phyloP scores from a whole-genome alignment of 495 filamentous ascomycete genomes.

The Aspergillus nanangensis region DNA sequence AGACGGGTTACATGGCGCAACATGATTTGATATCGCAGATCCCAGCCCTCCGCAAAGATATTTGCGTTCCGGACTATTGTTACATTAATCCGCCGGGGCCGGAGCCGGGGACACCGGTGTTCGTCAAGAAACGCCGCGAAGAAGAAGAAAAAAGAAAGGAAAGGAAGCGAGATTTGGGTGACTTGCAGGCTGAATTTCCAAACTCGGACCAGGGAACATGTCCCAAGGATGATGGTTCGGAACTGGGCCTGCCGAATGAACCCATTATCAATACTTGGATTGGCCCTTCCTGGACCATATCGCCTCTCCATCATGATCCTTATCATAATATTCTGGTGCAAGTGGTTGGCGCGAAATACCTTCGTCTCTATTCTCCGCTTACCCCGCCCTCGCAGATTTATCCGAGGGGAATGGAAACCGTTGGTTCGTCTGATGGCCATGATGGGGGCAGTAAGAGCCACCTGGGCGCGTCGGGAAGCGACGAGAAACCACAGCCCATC shows the following conservation, averaged over 20 bases:
- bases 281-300: slow-evolving; percentile 82
- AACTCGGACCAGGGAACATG: slow-evolving; percentile 32
- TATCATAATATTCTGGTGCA: slow-evolving; percentile 92
- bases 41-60: slow-evolving; percentile 69
- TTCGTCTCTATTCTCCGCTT: slow-evolving; percentile 75
- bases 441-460: slow-evolving; percentile 12
- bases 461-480: slow-evolving; percentile 4
- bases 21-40: slow-evolving; percentile 84
- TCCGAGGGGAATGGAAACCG: slow-evolving; percentile 62
- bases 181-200: too few relatives aligned
- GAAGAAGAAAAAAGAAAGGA: slow-evolving; percentile 14
- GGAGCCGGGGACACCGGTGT: slow-evolving; percentile 44
- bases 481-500: slow-evolving; percentile 39
- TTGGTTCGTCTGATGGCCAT: slow-evolving; percentile 27
- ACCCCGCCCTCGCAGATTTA: slow-evolving; percentile 55
- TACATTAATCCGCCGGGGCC: slow-evolving; percentile 57
- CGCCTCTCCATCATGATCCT: slow-evolving; percentile 88
- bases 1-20: slow-evolving; percentile 81
- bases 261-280: slow-evolving; percentile 83
- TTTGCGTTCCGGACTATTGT: slow-evolving; percentile 79
- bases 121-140: slow-evolving; percentile 39
- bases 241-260: slow-evolving; percentile 20
- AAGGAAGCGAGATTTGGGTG: too few relatives aligned
- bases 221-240: slow-evolving; percentile 19
- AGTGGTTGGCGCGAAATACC: slow-evolving; percentile 86